These are phyloP conservation scores for Flaveria bidentis DNA, from an alignment of 129 eudicot species.

Conservation along the genomic window DNA sequence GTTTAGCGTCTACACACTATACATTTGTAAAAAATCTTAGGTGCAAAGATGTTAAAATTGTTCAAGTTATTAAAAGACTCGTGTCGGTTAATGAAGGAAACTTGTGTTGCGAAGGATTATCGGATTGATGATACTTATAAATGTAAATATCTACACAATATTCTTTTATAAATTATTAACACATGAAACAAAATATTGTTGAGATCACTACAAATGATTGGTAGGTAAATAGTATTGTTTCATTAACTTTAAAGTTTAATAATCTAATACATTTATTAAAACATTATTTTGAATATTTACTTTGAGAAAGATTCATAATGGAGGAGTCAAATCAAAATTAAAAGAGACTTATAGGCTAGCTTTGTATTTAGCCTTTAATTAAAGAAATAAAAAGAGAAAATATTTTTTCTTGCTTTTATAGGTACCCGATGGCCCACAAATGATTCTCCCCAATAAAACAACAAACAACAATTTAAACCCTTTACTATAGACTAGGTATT, in stretches of 20 bases:
- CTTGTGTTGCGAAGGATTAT: not conserved
- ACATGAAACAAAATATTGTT: no score
- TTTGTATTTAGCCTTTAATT: not conserved
- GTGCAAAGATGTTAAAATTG: no score
- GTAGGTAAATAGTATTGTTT: no score
- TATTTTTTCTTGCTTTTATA: slow-evolving; percentile 8
- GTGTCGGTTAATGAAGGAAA: not conserved
- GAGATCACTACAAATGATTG: no score
- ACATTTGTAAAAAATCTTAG: no score
- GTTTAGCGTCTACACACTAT: no score
- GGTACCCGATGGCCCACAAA: slow-evolving; percentile 20
- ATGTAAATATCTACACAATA: not conserved
- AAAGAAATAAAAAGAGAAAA: not conserved
- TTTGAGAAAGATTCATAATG: not conserved
- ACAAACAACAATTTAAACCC: slow-evolving; percentile 24
- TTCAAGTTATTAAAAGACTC: no score
- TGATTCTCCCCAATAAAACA: slow-evolving; percentile 18
- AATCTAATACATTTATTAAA: no score
- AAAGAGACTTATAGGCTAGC: slow-evolving; percentile 12
- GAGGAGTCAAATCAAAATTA: slow-evolving; percentile 25
- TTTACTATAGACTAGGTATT: slow-evolving; percentile 21
- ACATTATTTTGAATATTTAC: not conserved
- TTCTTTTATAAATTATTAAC: not conserved
- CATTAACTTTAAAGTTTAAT: no score
- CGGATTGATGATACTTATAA: not conserved